These are phyloP conservation scores for Rubroshorea leprosula DNA, from an alignment of 345 rosid genomes.

Conservation along the genomic window DNA sequence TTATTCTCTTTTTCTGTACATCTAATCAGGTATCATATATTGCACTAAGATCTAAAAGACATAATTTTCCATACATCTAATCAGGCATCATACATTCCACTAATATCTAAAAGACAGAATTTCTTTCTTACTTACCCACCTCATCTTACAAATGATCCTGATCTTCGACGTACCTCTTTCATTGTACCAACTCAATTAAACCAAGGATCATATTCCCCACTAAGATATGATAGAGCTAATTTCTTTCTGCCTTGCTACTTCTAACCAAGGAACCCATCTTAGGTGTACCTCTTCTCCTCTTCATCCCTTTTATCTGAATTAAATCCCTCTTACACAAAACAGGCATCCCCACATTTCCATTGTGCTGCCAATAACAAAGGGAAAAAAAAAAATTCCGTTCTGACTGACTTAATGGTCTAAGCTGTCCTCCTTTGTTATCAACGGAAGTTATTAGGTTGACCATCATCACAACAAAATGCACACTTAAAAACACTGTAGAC, in stretches of 20 bases:
- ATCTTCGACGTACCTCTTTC: background rate
- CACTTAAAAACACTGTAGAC: background rate
- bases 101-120: background rate
- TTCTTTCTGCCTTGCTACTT: background rate
- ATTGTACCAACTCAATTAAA: background rate
- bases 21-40: background rate
- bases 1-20: background rate
- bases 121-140: too few relatives aligned
- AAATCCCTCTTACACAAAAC: too few relatives aligned
- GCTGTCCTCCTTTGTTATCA: background rate
- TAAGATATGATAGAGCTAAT: background rate
- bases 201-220: background rate
- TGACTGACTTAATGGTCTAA: background rate
- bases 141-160: too few relatives aligned
- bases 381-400: too few relatives aligned
- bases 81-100: background rate
- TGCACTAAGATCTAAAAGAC: background rate
- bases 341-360: background rate
- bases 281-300: background rate
- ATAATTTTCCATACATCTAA: background rate
- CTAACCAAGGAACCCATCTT: background rate
- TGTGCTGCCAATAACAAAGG: too few relatives aligned
- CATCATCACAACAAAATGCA: background rate
- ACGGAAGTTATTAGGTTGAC: background rate
- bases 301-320: background rate